Base-by-base conservation (phyloP, 169 alveolate genomes). In the Blepharisma undulans region DNA sequence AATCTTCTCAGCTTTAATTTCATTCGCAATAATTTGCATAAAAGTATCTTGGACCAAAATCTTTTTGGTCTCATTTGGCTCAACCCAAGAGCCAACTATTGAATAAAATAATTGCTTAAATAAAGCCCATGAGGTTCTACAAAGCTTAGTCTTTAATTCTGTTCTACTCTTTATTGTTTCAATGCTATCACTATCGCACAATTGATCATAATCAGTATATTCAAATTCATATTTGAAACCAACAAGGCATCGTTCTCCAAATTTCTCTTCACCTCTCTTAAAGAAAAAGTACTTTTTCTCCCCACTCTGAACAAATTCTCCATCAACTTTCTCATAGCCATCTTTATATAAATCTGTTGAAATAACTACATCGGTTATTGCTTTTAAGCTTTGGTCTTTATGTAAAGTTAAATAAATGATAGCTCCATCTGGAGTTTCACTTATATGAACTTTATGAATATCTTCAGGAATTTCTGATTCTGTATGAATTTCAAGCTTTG, bases 21-120 rank as follows among this genome's bases (percentile, higher is more conserved):
- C 87, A 4, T 79, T 22, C 16, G 10, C 6, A 10, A 79, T 10
- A 27, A 79, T 76, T 30, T 29, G 27, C 87, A 79, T 29, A 4
- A 79, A 30, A 22, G 34, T 32, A n/a, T 79, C 87, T n/a, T 79
- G 66, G 8, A 79, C 87, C 66, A 79, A 79, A 32, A 79, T 79
- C 34, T 79, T 27, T 33, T 79, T 79, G 0, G 87, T n/a, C 14
- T 79, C 87, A 32, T 33, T 79, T 2, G 34, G 30, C 34, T 30
- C 87, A 29, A n/a, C 87, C 36, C 29, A n/a, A 14, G 87, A n/a
- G 29, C 87, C 87, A 33, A 16, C 66, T n/a, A 33, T 79, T 79
- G 72, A 29, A 6, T 30, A 79, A 25, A 79, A 29, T 12, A 79
- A n/a, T 33, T 27, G 87, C 12, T 79, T 79, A 27, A 79, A 27